Evolutionary conservation across 2,329 filamentous ascomycete species (phyloP).

Genomic region (Aspergillus sp.): DNA sequence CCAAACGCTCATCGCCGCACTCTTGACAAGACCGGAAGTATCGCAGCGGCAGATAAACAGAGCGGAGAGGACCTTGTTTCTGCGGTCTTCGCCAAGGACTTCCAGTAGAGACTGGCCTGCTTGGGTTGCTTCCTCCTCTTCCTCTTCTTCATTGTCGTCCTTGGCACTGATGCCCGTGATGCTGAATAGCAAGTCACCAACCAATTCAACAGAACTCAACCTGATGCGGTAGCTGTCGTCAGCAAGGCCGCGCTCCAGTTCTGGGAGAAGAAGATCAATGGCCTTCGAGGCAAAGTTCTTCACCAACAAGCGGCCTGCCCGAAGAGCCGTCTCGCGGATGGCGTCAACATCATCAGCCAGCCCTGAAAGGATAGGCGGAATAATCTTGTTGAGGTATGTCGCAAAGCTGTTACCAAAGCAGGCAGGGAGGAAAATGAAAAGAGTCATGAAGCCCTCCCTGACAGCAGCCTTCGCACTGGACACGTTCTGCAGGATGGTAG

Average conservation of each 20-base stretch:
- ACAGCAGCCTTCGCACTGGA: slow-evolving; percentile 82
- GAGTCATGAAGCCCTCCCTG: slow-evolving; percentile 96
- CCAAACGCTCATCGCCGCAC: slow-evolving; percentile 87
- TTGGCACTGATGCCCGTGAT: slow-evolving; percentile 85
- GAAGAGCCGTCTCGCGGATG: slow-evolving; percentile 91
- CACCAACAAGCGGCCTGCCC: slow-evolving; percentile 85
- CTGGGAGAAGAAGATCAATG: slow-evolving; percentile 85
- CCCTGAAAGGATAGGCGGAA: slow-evolving; percentile 87
- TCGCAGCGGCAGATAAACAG: slow-evolving; percentile 97
- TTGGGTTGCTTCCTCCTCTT: slow-evolving; percentile 64
- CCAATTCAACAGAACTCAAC: slow-evolving; percentile 94
- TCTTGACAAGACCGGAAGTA: slow-evolving; percentile 82
- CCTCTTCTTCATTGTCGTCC: slow-evolving; percentile 68
- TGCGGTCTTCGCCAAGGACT: slow-evolving; percentile 87
- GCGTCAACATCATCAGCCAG: slow-evolving; percentile 93
- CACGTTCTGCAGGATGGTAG: slow-evolving; percentile 93
- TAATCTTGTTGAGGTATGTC: slow-evolving; percentile 88
- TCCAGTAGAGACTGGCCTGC: slow-evolving; percentile 89
- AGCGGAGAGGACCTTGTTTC: slow-evolving; percentile 94
- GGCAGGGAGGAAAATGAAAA: slow-evolving; percentile 97
- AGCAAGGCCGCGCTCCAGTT: slow-evolving; percentile 91
- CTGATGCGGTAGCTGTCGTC: slow-evolving; percentile 96
- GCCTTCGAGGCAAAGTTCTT: slow-evolving; percentile 97
- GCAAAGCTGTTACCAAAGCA: slow-evolving; percentile 99
- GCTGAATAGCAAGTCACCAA: slow-evolving; percentile 94